Conservation (phyloP, 495 filamentous ascomycete species). For the Penicillium silybi region DNA sequence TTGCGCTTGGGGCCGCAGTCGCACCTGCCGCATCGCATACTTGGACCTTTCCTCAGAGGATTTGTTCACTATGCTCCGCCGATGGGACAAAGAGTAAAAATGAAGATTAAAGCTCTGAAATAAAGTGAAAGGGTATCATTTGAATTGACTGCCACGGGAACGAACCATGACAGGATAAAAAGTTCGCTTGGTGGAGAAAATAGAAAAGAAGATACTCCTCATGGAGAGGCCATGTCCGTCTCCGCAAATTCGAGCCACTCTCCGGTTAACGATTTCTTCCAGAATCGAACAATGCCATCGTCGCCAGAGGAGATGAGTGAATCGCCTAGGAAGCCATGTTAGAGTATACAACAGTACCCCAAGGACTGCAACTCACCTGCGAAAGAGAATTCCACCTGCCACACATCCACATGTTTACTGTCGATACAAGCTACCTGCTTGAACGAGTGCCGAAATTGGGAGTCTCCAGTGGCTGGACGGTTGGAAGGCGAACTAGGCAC, state of each 20-base stretch:
- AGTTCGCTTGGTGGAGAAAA: background rate
- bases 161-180: background rate
- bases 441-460: slow-evolving; percentile 42
- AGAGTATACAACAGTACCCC: background rate
- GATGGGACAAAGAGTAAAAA: background rate
- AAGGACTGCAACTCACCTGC: slow-evolving; percentile 28
- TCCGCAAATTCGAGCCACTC: slow-evolving; percentile 52
- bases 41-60: background rate
- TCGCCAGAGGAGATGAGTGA: slow-evolving; percentile 48
- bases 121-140: slow-evolving; percentile 23
- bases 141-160: background rate
- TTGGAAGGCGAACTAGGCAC: slow-evolving; percentile 27
- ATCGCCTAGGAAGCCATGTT: slow-evolving; percentile 33
- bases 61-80: background rate
- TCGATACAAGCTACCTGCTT: slow-evolving; percentile 47
- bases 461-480: slow-evolving; percentile 30
- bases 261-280: slow-evolving; percentile 46
- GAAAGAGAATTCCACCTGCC: slow-evolving; percentile 48
- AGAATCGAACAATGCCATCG: slow-evolving; percentile 47
- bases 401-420: slow-evolving; percentile 47
- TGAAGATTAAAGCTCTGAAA: background rate
- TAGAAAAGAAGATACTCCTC: background rate
- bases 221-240: slow-evolving; percentile 39
- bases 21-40: background rate
- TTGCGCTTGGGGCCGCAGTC: background rate